Evolutionary conservation across 2,329 filamentous ascomycete species (phyloP), one percentile per base, ranked within the genome.

Genomic region (Drechslera avenae): DNA sequence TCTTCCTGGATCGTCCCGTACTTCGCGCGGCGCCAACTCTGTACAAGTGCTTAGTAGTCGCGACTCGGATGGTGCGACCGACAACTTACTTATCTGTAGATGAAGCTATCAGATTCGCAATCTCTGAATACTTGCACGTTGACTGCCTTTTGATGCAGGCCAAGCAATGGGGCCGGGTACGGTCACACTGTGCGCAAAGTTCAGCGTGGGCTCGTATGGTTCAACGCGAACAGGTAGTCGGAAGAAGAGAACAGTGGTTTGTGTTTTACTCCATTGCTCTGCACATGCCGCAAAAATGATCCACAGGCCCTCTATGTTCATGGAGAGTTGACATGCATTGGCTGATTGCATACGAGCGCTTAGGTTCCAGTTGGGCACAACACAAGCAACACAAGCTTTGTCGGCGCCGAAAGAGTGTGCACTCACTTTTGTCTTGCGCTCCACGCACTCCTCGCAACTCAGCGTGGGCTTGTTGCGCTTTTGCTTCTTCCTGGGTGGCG

Each of bases 381-480:
- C 13, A 39, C 26, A 28, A 28, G 26, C 26, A 28, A 28, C 26
- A 28, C 26, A 28, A 28, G 26, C 26, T 28, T 28, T 28, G 26
- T 28, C 26, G 26, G 39, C 39, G 39, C 31, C 44, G 19, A 23
- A 16, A 36, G 21, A 13, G 34, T 17, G 33, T 26, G 47, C 7
- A 48, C 81, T 59, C 69, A 87, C 87, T 80, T 90, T 92, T 18
- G 89, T 92, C 76, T 92, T 92, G 60, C 89, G 80, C 74, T 91
- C 88, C 17, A 92, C 89, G 67, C 89, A 93, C 69, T 91, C 88
- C 55, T 86, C 83, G 65, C 89, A 92, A 40, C 87, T 90, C 56
- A 92, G 69, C 1, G 89, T 92, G 3, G 89, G 89, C 72, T 93
- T 93, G 75, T 93, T 93, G 39, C 89, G 84, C 77, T 89, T 91